Percentiles rank a stretch among this genome's conserved stretches.
Conservation (phyloP, 2,329 filamentous ascomycete species). For the Alternaria brassicae region DNA sequence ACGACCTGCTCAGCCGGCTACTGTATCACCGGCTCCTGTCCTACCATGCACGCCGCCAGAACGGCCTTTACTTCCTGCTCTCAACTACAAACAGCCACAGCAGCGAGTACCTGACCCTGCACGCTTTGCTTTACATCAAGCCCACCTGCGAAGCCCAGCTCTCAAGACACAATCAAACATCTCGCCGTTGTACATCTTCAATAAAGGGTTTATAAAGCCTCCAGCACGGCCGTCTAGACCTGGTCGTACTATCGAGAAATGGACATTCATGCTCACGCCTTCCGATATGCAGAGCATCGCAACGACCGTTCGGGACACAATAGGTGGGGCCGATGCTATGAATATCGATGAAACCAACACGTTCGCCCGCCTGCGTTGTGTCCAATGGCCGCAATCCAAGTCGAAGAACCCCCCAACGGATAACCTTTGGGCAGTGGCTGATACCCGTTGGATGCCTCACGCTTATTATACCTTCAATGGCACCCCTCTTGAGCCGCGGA, state of each 20-base stretch:
- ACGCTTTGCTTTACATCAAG: constrained; percentile 64
- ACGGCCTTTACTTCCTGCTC: constrained; percentile 46
- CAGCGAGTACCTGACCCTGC: constrained; percentile 55
- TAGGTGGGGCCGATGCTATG: constrained; percentile 40
- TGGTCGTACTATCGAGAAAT: constrained; percentile 50
- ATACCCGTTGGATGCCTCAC: constrained; percentile 72
- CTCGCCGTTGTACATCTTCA: constrained; percentile 62
- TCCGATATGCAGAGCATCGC: constrained; percentile 51
- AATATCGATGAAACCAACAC: constrained; percentile 60
- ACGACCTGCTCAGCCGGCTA: not conserved
- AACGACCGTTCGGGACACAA: constrained; percentile 30
- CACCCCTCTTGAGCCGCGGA: constrained; percentile 61
- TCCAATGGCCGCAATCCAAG: constrained; percentile 51
- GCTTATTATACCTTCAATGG: constrained; percentile 75
- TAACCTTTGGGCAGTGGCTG: constrained; percentile 67
- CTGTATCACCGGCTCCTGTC: not conserved
- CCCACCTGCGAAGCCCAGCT: constrained; percentile 62
- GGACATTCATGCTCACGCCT: constrained; percentile 58
- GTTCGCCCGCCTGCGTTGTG: constrained; percentile 74
- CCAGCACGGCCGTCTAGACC: constrained; percentile 53
- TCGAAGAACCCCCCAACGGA: constrained; percentile 54
- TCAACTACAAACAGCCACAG: constrained; percentile 42
- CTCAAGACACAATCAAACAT: constrained; percentile 42
- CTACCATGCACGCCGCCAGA: not conserved
- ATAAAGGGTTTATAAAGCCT: constrained; percentile 59